Percentiles rank a stretch among this genome's conserved stretches.
phyloP scores from a whole-genome alignment of 75 land plant species.

The Cupressus sempervirens region DNA sequence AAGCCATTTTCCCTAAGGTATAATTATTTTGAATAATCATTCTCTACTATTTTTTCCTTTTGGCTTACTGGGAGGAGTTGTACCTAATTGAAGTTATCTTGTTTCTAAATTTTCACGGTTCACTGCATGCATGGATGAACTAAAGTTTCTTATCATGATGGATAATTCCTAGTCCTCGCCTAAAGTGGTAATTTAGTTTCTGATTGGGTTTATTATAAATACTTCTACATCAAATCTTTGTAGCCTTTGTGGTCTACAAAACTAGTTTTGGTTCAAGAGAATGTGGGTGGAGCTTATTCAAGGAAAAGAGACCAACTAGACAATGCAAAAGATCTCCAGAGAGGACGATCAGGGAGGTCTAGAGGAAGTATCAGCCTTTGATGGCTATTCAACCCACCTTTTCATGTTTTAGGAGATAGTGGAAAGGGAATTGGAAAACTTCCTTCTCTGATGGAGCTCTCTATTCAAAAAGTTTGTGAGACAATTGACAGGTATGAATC shows the following conservation, averaged over 20 bases:
- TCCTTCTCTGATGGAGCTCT: conserved; percentile 77
- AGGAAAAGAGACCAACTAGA: conserved; percentile 67
- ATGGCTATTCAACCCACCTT: conserved; percentile 58
- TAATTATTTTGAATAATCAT: too few species aligned
- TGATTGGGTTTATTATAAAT: not conserved
- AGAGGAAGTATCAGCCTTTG: conserved; percentile 64
- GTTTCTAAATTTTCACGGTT: too few species aligned
- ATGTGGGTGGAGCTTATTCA: conserved; percentile 3
- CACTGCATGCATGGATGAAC: not conserved
- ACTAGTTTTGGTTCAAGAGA: conserved; percentile 1
- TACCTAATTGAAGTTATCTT: too few species aligned
- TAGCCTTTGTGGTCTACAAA: not conserved
- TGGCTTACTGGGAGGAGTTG: too few species aligned
- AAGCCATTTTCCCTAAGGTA: too few species aligned
- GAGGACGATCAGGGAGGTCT: conserved; percentile 44
- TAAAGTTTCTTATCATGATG: conserved; percentile 4
- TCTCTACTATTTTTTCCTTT: too few species aligned
- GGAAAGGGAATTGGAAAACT: conserved; percentile 18
- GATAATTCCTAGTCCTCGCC: not conserved
- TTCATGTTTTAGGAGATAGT: conserved; percentile 17
- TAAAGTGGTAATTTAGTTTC: not conserved
- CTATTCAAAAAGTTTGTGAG: conserved; percentile 58
- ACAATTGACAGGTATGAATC: conserved; percentile 43
- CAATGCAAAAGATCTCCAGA: conserved; percentile 34
- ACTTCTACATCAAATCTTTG: not conserved